Base-by-base conservation (phyloP, 768 basidiomycete genomes). In the Sporobolomyces pararoseus region DNA sequence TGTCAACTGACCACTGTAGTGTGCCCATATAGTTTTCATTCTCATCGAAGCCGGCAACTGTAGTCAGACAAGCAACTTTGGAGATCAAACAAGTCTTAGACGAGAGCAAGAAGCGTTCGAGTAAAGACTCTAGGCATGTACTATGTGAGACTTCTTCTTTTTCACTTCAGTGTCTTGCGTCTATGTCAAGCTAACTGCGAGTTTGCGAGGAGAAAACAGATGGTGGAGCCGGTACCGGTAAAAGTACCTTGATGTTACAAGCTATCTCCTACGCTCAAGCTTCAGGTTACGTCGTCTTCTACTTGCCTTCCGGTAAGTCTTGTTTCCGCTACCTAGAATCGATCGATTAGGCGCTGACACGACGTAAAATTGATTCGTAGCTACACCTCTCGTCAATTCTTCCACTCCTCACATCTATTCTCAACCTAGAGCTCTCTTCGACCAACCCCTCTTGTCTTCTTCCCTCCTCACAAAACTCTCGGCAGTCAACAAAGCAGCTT, bases 331-430 rank as follows among this genome's bases (percentile, higher is more conserved):
- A 17, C 14, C 14, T 13, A 29, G n/a, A n/a, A n/a, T n/a, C n/a
- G n/a, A n/a, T n/a, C n/a, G n/a, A n/a, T n/a, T n/a, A n/a, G n/a
- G n/a, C n/a, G n/a, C n/a, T n/a, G n/a, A n/a, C n/a, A n/a, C n/a
- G n/a, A n/a, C n/a, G n/a, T n/a, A 9, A 17, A 42, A 9, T 42
- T 17, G 9, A 9, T 9, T 42, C 39, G 39, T 50, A 59, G 72
- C 72, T 13, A 47, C 65, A 4, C 66, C 66, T 23, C 60, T 68
- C 31, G 63, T 71, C 63, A 63, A 74, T 58, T 74, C 73, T 9
- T 71, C 73, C 4, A 68, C 73, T 5, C 66, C 73, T 13, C 64
- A 68, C 60, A 23, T 59, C 49, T 74, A 74, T 55, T 71, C 69
- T 21, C 7, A 59, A 34, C 4, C 49, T 25, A 66, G 63, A 32